Base-by-base conservation (phyloP, 2,329 filamentous ascomycete genomes). In the Gnomoniopsis smithogilvyi region DNA sequence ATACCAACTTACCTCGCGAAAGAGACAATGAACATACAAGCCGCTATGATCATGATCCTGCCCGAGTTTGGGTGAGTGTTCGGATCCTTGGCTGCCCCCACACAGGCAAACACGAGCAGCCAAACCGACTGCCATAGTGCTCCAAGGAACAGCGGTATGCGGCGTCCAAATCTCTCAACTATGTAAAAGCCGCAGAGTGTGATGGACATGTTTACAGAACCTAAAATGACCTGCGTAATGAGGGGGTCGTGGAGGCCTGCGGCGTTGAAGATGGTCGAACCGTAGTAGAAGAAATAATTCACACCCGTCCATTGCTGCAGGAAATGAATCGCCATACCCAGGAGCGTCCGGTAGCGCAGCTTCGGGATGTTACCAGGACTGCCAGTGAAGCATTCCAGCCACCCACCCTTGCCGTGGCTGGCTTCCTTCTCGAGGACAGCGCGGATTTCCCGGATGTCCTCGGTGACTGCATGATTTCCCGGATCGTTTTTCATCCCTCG, bases 11-110 rank as follows among this genome's bases (percentile, higher is more conserved):
- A 45, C 43, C n/a, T 45, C 7, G 88, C 88, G 65, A 90, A 92
- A 1, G 83, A 86, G 49, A 84, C 81, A 58, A 92, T 91, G 72
- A 90, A 91, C 76, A 91, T 83, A 72, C 85, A 89, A 2, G 88
- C 85, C 55, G 87, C 83, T 10, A 89, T 83, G 64, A 91, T 90
- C 81, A 91, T 86, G 60, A 87, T 79, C 6, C 85, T 83, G 15
- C 88, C 87, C 10, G 83, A 78, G 3, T 19, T 49, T 22, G 22
- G 58, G 0, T 75, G 69, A 4, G 71, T 68, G 64, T 74, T 81
- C 12, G 64, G 64, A 36, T 69, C 67, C 7, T 71, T 71, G 0
- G 78, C 80, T 45, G 77, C 65, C 41, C 85, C 81, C 34, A 89
- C 77, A 0, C 78, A 76, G 22, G 83, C 86, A 67, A 88, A 89